A percentile compares a stretch with the other conserved stretches of the same genome.
Conservation (phyloP, 225 moss, liverwort and hornwort species). For the Polytrichum commune region DNA sequence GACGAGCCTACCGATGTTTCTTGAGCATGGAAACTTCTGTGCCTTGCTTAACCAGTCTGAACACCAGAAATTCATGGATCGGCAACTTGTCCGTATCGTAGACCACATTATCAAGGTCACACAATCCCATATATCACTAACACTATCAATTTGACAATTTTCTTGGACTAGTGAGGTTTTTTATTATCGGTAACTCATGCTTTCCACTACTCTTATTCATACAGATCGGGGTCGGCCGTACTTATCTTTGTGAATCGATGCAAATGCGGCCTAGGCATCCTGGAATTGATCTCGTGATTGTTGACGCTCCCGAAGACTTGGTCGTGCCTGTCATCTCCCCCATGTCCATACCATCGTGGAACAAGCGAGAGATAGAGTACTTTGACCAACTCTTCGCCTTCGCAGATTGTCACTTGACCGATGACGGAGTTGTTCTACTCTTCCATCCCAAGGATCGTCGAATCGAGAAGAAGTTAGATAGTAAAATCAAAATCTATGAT, state of each 20-base stretch:
- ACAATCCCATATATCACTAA: too few relatives aligned
- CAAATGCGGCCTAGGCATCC: slow-evolving; percentile 1
- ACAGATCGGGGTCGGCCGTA: neutral
- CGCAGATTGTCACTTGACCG: slow-evolving; percentile 1
- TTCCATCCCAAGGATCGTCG: too few relatives aligned
- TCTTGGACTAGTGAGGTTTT: neutral
- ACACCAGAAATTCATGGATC: too few relatives aligned
- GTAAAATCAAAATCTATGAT: too few relatives aligned
- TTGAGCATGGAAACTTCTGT: too few relatives aligned
- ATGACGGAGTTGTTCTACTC: neutral
- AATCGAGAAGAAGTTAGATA: too few relatives aligned
- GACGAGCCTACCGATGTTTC: too few relatives aligned
- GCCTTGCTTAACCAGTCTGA: too few relatives aligned
- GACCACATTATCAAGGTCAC: too few relatives aligned
- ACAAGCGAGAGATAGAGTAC: neutral
- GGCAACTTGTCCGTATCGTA: too few relatives aligned
- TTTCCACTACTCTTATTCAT: neutral
- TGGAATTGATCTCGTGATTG: slow-evolving; percentile 1
- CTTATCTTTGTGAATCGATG: neutral
- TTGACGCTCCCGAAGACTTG: neutral
- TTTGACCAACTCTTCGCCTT: neutral
- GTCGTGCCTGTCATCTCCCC: neutral
- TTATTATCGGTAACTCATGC: neutral
- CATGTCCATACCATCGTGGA: neutral
- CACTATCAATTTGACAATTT: too few relatives aligned